phyloP scores from a whole-genome alignment of 257 asterid genomes.

The Osmanthus fragrans region DNA sequence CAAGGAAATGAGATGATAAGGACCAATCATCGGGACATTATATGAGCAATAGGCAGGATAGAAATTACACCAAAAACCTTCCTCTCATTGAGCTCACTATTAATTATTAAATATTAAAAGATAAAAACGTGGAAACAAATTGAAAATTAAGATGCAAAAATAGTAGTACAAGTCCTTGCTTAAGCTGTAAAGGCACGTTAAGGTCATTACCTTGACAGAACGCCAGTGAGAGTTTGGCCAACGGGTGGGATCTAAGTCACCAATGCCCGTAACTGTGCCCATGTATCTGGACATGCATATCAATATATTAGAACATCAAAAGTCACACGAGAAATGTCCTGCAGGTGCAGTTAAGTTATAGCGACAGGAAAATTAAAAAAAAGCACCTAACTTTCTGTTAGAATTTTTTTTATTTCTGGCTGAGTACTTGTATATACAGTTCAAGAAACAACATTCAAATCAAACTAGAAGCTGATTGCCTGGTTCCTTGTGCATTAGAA shows the following conservation, averaged over 20 bases:
- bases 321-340: neutral
- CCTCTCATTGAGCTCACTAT: neutral
- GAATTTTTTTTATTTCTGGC: neutral
- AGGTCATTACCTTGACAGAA: constrained; percentile 76
- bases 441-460: neutral
- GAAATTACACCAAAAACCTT: neutral
- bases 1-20: neutral
- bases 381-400: neutral
- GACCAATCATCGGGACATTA: neutral
- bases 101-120: neutral
- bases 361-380: neutral
- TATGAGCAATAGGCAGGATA: neutral
- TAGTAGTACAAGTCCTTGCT: neutral
- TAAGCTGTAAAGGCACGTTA: neutral
- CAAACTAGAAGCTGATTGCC: neutral
- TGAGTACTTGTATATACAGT: neutral
- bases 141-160: neutral
- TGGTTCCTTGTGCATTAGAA: neutral
- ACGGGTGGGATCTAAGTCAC: constrained; percentile 87
- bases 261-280: constrained; percentile 96
- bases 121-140: neutral
- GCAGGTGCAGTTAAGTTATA: neutral
- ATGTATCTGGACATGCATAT: constrained; percentile 62
- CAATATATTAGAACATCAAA: constrained; percentile 24
- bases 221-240: constrained; percentile 99